Base-by-base conservation (phyloP, 176 grass and related monocot species). In the Carex parvula region DNA sequence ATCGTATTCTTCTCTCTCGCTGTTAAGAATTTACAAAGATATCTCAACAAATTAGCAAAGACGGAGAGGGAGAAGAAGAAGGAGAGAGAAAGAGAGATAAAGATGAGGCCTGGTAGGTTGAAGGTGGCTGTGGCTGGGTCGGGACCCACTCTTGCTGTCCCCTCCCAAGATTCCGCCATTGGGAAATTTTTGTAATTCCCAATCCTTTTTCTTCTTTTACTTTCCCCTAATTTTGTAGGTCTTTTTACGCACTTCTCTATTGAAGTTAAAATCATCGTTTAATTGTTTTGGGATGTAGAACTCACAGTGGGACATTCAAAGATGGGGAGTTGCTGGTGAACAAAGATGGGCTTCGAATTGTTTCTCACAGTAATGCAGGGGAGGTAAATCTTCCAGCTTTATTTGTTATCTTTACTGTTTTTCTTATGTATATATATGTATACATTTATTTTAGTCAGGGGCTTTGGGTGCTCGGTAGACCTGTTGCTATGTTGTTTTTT, bases 321-420 rank as follows among this genome's bases (percentile, higher is more conserved):
- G 93, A 95, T 79, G 97, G 97, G 22, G 97, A 99, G 64, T 86
- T 99, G 85, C 93, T 91, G 72, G 97, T 99, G 74, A 99, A 96
- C 83, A 95, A 95, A 92, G 91, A 99, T 26, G 97, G 97, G 15
- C 93, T 99, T 41, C 91, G 97, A 79, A 95, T 99, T 84, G 88
- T 99, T 64, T 88, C 97, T 22, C 89, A 87, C 42, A 89, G 79
- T 66, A 91, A 95, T 86, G 93, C 88, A 82, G 93, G 62, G 62
- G 91, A 89, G 90, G 95, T 97, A 94, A 94, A 90, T 30, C 6
- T 3, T 41, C 56, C 80, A 4, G n/a, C 37, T 48, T 44, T 69
- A 17, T 76, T 30, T 22, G 79, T 70, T 55, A 3, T 18, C 0
- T 79, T 65, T 57, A 4, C 17, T 30, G 30, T 17, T 37, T 80